Base-by-base conservation (phyloP, 2,329 filamentous ascomycete species). In the Lomentospora prolificans region DNA sequence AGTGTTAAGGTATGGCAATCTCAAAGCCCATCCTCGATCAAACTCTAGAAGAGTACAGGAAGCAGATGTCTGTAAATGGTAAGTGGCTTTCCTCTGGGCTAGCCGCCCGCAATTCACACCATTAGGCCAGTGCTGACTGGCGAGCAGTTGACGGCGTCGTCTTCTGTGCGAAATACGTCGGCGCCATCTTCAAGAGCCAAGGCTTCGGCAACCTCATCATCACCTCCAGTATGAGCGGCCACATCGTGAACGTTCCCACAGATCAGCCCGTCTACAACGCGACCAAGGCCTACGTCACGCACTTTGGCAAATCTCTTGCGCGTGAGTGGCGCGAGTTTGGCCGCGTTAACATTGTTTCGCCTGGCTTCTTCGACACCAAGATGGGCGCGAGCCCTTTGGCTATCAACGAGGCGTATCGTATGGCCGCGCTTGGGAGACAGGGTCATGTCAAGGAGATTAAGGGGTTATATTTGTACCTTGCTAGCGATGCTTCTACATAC, bases 241-340 rank as follows among this genome's bases (percentile, higher is more conserved):
- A 48, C 3, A 53, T 64, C 0, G 62, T 64, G 46, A 64, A 62
- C 9, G 39, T 66, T 3, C 62, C 62, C 22, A 62, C 63, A 17
- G 59, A 54, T 59, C 69, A 63, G 65, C 71, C 62, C 55, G 69
- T 68, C 2, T 74, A 73, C 55, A 74, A 74, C 57, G 65, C 71
- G 3, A 69, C 67, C 50, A 74, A 74, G 57, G 71, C 70, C 0
- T 72, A 66, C 0, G 68, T 70, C 1, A 63, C 71, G 1, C 70
- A 72, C 36, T 60, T 74, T 9, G 79, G 78, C 71, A 82, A 80
- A 65, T 83, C 78, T 30, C 70, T 89, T 24, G 83, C 85, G 1
- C 78, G 88, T n/a, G 86, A 89, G 67, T 89, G 85, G 85, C 78
- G 83, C 7, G 79, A 77, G 51, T 87, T 85, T 64, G 85, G 85